Conservation (phyloP, 768 basidiomycete species). For the Pisolithus microcarpus region DNA sequence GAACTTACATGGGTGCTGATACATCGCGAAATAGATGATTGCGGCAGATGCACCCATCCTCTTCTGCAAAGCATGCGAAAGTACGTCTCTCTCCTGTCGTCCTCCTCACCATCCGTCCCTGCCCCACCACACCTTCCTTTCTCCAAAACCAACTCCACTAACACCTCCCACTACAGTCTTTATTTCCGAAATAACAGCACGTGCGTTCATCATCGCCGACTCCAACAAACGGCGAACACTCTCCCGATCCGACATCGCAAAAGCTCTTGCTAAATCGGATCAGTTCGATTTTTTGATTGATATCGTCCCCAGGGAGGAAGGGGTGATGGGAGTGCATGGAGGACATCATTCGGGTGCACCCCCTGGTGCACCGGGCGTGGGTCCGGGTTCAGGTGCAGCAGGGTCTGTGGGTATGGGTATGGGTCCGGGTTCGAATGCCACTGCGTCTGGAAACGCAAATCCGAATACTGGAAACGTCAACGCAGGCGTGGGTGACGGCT, state of each 20-base stretch:
- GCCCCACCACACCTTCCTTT: neutral
- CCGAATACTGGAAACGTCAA: too few species aligned
- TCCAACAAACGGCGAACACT: conserved; percentile 94
- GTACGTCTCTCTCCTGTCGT: conserved; percentile 43
- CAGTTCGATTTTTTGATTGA: conserved; percentile 98
- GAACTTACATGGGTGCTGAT: neutral
- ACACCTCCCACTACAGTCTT: conserved; percentile 53
- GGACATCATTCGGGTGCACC: conserved; percentile 4
- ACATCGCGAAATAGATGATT: conserved; percentile 66
- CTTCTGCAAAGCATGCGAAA: conserved; percentile 98
- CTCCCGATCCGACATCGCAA: conserved; percentile 88
- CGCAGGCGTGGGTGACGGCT: too few species aligned
- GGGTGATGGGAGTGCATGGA: conserved; percentile 9
- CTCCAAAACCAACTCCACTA: conserved; percentile 1
- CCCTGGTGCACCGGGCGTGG: too few species aligned
- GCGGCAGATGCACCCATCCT: conserved; percentile 95
- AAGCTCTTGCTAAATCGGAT: conserved; percentile 86
- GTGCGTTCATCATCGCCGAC: conserved; percentile 93
- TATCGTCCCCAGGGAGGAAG: conserved; percentile 84
- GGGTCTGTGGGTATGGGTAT: too few species aligned
- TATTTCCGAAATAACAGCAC: conserved; percentile 92
- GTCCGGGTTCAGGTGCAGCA: too few species aligned
- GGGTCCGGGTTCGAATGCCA: too few species aligned
- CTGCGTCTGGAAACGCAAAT: too few species aligned
- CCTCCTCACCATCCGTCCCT: neutral